Evolutionary conservation across 257 asterid genomes (phyloP), one percentile per base, ranked within the genome.

Genomic region (Plantago ovata): DNA sequence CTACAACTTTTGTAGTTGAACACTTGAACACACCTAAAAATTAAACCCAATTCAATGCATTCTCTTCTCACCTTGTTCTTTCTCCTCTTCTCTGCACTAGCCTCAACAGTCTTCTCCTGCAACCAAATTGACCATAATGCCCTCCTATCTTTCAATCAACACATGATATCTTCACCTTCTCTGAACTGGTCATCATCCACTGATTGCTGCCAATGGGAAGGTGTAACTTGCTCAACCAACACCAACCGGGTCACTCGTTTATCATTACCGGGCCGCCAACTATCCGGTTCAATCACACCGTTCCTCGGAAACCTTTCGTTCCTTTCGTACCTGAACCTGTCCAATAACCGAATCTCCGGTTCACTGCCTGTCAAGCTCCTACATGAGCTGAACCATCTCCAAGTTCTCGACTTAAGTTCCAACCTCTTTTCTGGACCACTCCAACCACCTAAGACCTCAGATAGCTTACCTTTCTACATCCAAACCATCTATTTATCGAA

Each of bases 141-240:
- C 56, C 77, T 71, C 43, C 1, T 60, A 10, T 67, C 75, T 8
- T 61, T 75, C 67, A 9, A 36, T 24, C 15, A 21, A n/a, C 55
- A 56, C 38, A 9, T 69, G 50, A 61, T 70, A 1, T 28, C 65
- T 0, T 12, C 62, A 20, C 18, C 72, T 21, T 56, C 57, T 5
- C 66, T 63, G 52, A 60, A 60, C 57, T 75, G 74, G 77, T 62
- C 80, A 1, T 57, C 81, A 1, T 23, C 66, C n/a, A 33, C 46
- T 28, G 53, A 54, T 24, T 75, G 77, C 54, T 75, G 81, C 58
- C 47, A 20, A 16, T 75, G 81, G 81, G 70, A 71, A 43, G 81
- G 81, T 11, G 33, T 75, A 2, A 10, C 61, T 39, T 76, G 78
- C 67, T 10, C 19, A 15, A 7, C 9, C 13, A 2, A 45, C 16